phyloP scores from a whole-genome alignment of 2,329 filamentous ascomycete genomes.

The Chaetomiaceae sp. region DNA sequence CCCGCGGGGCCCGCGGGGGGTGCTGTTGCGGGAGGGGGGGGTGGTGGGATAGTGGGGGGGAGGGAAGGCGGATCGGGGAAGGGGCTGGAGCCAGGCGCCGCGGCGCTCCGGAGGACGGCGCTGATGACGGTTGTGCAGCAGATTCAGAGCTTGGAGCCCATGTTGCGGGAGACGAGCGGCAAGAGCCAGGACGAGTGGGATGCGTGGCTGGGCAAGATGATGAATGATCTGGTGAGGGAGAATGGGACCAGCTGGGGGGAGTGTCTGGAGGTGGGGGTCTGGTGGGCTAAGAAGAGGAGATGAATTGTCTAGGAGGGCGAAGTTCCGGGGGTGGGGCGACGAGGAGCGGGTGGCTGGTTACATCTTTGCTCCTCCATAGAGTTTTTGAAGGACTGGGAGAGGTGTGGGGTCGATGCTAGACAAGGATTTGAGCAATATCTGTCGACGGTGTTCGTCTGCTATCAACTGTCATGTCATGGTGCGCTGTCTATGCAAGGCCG shows the following conservation, averaged over 20 bases:
- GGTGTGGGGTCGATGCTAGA: no score
- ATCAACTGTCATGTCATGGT: no score
- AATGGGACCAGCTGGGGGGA: conserved; percentile 77
- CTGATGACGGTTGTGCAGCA: conserved; percentile 75
- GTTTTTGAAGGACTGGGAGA: no score
- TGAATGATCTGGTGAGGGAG: conserved; percentile 74
- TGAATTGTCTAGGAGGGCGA: no score
- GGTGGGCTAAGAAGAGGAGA: conserved; percentile 73
- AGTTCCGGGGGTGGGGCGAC: no score
- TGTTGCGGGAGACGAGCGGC: conserved; percentile 74
- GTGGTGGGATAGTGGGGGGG: conserved; percentile 29
- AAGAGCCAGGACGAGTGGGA: conserved; percentile 94
- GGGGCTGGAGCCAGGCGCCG: conserved; percentile 62
- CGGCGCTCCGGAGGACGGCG: conserved; percentile 72
- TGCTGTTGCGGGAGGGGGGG: no score
- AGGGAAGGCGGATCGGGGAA: conserved; percentile 32
- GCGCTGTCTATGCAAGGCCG: neutral
- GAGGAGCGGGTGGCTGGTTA: neutral
- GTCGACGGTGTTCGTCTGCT: no score
- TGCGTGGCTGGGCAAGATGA: conserved; percentile 82
- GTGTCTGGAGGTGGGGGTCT: conserved; percentile 81
- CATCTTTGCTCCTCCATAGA: conserved; percentile 4
- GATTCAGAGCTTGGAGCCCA: conserved; percentile 79
- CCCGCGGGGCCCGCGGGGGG: no score
- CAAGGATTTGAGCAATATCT: no score